These are phyloP conservation scores for Scleroderma bovista DNA, from an alignment of 768 basidiomycete genomes.

Conservation along the genomic window DNA sequence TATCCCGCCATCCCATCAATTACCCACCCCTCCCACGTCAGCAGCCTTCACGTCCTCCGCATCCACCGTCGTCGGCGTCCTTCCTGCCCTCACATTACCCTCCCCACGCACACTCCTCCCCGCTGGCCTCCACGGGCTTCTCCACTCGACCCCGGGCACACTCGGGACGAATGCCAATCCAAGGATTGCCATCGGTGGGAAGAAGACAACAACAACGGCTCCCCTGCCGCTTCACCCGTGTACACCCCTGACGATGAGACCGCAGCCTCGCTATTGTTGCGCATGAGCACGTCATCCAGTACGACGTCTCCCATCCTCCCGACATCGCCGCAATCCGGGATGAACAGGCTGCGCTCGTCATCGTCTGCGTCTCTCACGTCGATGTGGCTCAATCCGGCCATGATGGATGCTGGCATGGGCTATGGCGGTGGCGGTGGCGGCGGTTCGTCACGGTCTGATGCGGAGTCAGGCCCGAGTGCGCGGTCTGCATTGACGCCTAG, in stretches of 20 bases:
- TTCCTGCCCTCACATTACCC: slow-evolving; percentile 38
- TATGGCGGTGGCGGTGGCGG: background rate
- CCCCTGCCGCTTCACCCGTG: slow-evolving; percentile 23
- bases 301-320: background rate
- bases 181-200: slow-evolving; percentile 6
- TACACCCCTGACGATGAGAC: slow-evolving; percentile 58
- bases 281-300: slow-evolving; percentile 43
- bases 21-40: slow-evolving; percentile 55
- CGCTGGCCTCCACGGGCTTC: background rate
- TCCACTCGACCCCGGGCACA: background rate
- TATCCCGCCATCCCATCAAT: slow-evolving; percentile 24
- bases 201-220: slow-evolving; percentile 5
- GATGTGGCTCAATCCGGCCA: background rate
- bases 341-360: background rate
- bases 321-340: slow-evolving; percentile 8
- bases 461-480: background rate
- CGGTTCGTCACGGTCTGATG: background rate
- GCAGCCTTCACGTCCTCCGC: slow-evolving; percentile 44
- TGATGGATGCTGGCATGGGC: background rate
- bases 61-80: slow-evolving; percentile 26
- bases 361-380: background rate
- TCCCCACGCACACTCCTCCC: slow-evolving; percentile 23
- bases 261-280: slow-evolving; percentile 61
- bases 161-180: background rate
- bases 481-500: slow-evolving; percentile 22